Evolutionary conservation across 495 filamentous ascomycete species (phyloP).

Genomic region (Hypoxylon fragiforme): DNA sequence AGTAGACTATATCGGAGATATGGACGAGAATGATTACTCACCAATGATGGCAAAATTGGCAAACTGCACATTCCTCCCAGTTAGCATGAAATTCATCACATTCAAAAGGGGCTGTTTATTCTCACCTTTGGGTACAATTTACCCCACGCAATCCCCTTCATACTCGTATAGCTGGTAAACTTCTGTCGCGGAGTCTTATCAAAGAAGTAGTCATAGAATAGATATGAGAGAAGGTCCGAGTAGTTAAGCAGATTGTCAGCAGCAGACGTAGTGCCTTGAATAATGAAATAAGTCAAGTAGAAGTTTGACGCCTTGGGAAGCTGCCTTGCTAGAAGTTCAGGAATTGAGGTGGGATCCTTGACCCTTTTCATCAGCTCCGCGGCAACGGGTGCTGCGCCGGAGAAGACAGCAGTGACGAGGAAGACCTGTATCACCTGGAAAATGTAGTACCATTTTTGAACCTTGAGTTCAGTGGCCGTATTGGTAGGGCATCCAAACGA

Average conservation of each 20-base stretch:
- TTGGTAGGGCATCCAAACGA: conserved; percentile 70
- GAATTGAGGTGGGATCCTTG: conserved; percentile 59
- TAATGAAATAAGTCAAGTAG: conserved; percentile 85
- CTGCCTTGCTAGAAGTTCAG: conserved; percentile 68
- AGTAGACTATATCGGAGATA: neutral
- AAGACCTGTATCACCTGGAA: conserved; percentile 95
- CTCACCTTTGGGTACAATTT: conserved; percentile 66
- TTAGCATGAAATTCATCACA: conserved; percentile 53
- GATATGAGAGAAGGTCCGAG: conserved; percentile 51
- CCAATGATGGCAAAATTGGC: conserved; percentile 77
- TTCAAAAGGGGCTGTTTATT: conserved; percentile 55
- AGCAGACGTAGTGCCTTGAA: conserved; percentile 78
- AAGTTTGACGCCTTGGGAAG: conserved; percentile 85
- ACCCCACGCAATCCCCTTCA: conserved; percentile 54
- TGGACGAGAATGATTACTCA: conserved; percentile 20
- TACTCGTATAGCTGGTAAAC: conserved; percentile 69
- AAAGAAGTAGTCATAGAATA: conserved; percentile 69
- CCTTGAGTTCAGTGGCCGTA: conserved; percentile 73
- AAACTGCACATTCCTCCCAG: conserved; percentile 51
- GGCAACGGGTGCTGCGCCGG: conserved; percentile 63
- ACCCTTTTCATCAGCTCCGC: conserved; percentile 60
- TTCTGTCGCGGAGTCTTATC: conserved; percentile 70
- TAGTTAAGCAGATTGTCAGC: conserved; percentile 60
- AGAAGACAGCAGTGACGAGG: conserved; percentile 78
- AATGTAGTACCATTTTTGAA: conserved; percentile 80